A percentile compares a stretch with the other conserved stretches of the same genome.
Evolutionary conservation across 1,284 basidiomycete species (phyloP).

Genomic region (Anthracocystis panici-leucophaei): DNA sequence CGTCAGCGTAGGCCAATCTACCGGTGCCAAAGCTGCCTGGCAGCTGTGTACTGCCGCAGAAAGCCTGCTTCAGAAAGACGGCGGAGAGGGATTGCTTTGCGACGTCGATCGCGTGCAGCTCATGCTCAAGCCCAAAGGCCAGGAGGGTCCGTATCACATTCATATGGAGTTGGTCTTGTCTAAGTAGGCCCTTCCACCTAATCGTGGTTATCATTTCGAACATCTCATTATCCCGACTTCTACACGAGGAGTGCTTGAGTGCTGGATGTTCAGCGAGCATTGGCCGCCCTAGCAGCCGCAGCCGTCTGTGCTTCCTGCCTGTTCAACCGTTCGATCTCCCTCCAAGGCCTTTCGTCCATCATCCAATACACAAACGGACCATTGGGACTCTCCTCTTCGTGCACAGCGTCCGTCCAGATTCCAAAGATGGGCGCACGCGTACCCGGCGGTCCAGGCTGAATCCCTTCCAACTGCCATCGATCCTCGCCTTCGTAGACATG

Average conservation of each 20-base stretch:
- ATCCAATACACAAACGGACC: constrained; percentile 53
- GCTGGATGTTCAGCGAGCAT: not conserved
- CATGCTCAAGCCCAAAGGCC: constrained; percentile 26
- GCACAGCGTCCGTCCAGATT: constrained; percentile 51
- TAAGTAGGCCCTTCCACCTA: not conserved
- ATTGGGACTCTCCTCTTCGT: constrained; percentile 45
- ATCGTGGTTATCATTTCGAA: not conserved
- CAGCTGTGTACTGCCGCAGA: constrained; percentile 14
- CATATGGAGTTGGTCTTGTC: constrained; percentile 9
- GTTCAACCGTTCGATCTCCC: constrained; percentile 40
- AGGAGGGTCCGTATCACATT: constrained; percentile 10
- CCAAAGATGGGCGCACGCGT: constrained; percentile 54
- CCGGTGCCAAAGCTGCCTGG: constrained; percentile 4
- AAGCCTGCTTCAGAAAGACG: not conserved
- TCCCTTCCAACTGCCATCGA: constrained; percentile 50
- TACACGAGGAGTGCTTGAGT: not conserved
- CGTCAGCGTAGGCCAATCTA: constrained; percentile 28
- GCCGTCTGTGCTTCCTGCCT: constrained; percentile 19
- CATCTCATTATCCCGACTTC: not conserved
- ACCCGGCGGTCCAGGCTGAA: constrained; percentile 54
- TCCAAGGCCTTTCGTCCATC: constrained; percentile 52
- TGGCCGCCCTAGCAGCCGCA: constrained; percentile 20
- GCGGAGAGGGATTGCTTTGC: constrained; percentile 11
- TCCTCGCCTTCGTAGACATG: constrained; percentile 59
- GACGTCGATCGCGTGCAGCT: constrained; percentile 17